Conservation (phyloP, 306 rosid genomes). For the Pueraria montana region DNA sequence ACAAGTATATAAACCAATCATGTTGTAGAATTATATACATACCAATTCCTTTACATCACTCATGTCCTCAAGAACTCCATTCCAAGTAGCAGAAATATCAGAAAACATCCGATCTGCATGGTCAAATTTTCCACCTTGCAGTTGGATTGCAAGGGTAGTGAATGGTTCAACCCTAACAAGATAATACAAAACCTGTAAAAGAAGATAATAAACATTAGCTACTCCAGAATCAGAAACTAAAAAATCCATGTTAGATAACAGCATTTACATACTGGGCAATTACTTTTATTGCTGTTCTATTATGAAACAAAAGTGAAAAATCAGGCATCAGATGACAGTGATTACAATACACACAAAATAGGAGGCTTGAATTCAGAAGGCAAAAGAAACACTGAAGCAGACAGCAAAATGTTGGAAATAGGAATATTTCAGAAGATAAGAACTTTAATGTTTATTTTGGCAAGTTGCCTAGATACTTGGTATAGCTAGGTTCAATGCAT, state of each 20-base stretch:
- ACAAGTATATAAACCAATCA: constrained; percentile 41
- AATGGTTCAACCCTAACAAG: constrained; percentile 98
- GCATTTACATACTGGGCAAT: constrained; percentile 23
- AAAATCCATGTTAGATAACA: constrained; percentile 33
- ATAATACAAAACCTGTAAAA: constrained; percentile 89
- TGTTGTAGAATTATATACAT: constrained; percentile 46
- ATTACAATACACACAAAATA: constrained; percentile 34
- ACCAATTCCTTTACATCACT: constrained; percentile 99
- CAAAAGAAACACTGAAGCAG: constrained; percentile 2
- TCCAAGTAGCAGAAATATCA: constrained; percentile 93
- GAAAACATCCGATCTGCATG: constrained; percentile 99
- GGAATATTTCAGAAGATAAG: too few species aligned
- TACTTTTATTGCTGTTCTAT: constrained; percentile 10
- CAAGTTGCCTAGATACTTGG: too few species aligned
- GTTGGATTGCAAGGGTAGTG: constrained; percentile 94
- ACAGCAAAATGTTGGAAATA: background rate
- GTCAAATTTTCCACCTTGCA: constrained; percentile 99
- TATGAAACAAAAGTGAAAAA: constrained; percentile 13
- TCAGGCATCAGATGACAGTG: constrained; percentile 30
- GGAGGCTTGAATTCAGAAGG: constrained; percentile 19
- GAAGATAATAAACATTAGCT: constrained; percentile 44
- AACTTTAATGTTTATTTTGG: too few species aligned
- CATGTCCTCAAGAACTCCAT: constrained; percentile 98
- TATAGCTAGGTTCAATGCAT: too few species aligned
- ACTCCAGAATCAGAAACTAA: constrained; percentile 31